Conservation (phyloP, 208 protist species). For the Chromosphaera perkinsii region DNA sequence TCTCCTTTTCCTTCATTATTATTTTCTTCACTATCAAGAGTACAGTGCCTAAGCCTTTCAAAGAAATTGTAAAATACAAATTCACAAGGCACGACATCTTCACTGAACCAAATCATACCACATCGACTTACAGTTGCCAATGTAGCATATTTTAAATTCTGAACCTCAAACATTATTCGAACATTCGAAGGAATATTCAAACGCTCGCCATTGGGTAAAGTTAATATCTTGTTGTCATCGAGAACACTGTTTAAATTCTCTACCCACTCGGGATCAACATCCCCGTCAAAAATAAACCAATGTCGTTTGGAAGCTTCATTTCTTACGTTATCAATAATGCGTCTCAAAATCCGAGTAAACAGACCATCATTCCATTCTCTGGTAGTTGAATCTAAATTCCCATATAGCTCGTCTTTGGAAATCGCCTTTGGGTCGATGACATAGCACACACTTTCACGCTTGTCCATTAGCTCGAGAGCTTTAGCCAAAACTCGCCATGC, state of each 20-base stretch:
- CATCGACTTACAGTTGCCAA: slow-evolving; percentile 95
- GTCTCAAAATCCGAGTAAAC: slow-evolving; percentile 91
- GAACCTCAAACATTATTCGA: slow-evolving; percentile 95
- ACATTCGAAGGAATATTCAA: slow-evolving; percentile 90
- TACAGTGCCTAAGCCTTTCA: slow-evolving; percentile 6
- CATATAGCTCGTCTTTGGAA: slow-evolving; percentile 94
- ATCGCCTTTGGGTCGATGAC: slow-evolving; percentile 98
- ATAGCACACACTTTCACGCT: slow-evolving; percentile 66
- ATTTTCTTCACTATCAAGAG: not conserved
- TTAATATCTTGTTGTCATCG: slow-evolving; percentile 98
- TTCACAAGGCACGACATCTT: slow-evolving; percentile 68
- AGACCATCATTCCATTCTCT: slow-evolving; percentile 98
- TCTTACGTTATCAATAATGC: slow-evolving; percentile 83
- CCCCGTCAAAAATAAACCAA: slow-evolving; percentile 96
- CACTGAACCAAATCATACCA: slow-evolving; percentile 97
- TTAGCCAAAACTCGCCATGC: slow-evolving; percentile 85
- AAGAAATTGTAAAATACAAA: slow-evolving; percentile 75
- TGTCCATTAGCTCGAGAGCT: slow-evolving; percentile 73
- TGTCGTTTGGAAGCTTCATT: slow-evolving; percentile 72
- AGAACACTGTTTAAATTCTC: slow-evolving; percentile 98
- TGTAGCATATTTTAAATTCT: slow-evolving; percentile 79
- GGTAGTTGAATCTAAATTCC: slow-evolving; percentile 91
- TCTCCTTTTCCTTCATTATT: not conserved
- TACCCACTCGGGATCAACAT: slow-evolving; percentile 98
- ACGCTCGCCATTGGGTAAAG: slow-evolving; percentile 97